These are phyloP conservation scores for Diplodia corticola DNA, from an alignment of 2,329 filamentous ascomycete genomes.

Conservation along the genomic window DNA sequence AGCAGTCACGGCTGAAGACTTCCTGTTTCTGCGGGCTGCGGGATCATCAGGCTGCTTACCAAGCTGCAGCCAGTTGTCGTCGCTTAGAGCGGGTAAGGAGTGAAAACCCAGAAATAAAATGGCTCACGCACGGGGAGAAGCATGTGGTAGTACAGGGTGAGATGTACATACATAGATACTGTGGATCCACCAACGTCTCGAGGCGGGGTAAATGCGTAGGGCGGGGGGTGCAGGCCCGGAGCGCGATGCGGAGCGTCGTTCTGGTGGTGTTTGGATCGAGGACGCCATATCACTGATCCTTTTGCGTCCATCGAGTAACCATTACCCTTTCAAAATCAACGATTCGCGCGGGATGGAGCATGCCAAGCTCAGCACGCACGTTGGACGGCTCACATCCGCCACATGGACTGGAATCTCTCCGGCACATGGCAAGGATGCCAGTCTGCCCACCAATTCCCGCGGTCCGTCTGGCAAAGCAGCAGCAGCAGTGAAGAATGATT, in stretches of 20 bases:
- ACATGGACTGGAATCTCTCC: neutral
- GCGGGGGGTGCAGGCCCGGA: neutral
- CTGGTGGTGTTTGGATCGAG: neutral
- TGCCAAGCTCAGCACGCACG: neutral
- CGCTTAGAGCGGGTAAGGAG: neutral
- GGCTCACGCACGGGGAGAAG: neutral
- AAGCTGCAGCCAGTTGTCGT: neutral
- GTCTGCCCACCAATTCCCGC: neutral
- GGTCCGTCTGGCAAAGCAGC: neutral
- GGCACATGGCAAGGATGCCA: neutral
- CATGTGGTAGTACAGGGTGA: neutral
- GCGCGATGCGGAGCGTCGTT: neutral
- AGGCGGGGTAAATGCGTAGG: conserved; percentile 1
- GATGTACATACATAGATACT: neutral
- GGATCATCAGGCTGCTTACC: neutral
- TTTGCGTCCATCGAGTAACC: conserved; percentile 6
- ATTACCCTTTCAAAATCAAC: conserved; percentile 10
- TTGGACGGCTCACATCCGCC: neutral
- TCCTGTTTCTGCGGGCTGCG: neutral
- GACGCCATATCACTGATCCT: neutral
- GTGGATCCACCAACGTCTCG: neutral
- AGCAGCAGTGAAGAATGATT: neutral
- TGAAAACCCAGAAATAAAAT: no score
- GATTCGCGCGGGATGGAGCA: neutral
- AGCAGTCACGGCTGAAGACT: neutral